A percentile compares a stretch with the other conserved stretches of the same genome.
These are phyloP conservation scores for Cutaneotrichosporon sp. DNA, from an alignment of 1,284 basidiomycete genomes.

Conservation along the genomic window DNA sequence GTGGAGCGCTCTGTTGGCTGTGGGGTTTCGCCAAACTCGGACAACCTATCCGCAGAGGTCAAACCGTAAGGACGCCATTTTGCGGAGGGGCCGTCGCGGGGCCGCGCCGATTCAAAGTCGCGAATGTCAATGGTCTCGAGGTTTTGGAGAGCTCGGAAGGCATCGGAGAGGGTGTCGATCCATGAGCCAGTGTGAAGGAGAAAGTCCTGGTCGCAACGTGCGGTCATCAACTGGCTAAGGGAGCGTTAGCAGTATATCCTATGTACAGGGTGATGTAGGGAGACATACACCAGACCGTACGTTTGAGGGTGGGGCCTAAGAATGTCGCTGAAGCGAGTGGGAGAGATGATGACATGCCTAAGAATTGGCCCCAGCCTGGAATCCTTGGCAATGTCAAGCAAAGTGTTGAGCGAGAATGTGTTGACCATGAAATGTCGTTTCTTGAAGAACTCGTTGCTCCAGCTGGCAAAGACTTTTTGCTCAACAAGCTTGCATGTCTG, in stretches of 20 bases:
- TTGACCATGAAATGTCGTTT: conserved; percentile 25
- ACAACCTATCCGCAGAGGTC: neutral
- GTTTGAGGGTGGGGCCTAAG: no score
- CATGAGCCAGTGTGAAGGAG: conserved; percentile 2
- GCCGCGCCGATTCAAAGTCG: conserved; percentile 39
- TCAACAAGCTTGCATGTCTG: conserved; percentile 11
- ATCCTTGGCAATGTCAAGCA: conserved; percentile 9
- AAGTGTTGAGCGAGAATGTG: conserved; percentile 3
- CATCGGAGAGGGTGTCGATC: conserved; percentile 1
- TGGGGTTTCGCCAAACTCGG: neutral
- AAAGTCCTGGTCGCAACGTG: conserved; percentile 7
- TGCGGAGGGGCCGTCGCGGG: conserved; percentile 7
- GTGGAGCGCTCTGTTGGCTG: no score
- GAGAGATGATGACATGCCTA: conserved; percentile 9
- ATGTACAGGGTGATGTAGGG: no score
- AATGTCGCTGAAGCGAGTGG: neutral
- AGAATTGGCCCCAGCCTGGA: conserved; percentile 3
- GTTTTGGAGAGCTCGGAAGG: conserved; percentile 1
- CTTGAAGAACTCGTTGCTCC: conserved; percentile 13
- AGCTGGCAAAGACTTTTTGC: conserved; percentile 4
- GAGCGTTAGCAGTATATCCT: no score
- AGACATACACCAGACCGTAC: no score
- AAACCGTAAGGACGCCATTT: conserved; percentile 6
- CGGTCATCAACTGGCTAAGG: no score
- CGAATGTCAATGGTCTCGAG: conserved; percentile 52